These are phyloP conservation scores for Phytopythium oedochilum DNA, from an alignment of 352 stramenopile genomes.

Conservation along the genomic window DNA sequence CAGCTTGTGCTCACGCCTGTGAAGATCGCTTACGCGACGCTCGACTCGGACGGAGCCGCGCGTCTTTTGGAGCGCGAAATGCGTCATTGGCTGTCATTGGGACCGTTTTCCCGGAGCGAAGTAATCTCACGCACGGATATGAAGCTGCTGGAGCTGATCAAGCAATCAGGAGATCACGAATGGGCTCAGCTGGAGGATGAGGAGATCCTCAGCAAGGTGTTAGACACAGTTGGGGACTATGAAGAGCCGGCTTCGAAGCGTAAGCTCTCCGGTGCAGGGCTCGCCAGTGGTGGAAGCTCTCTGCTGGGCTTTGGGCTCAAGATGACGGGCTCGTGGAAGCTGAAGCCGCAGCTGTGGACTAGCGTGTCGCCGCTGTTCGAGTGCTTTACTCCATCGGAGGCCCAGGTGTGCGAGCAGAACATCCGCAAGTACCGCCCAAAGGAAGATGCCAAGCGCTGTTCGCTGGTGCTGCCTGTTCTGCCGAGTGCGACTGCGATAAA, in stretches of 20 bases:
- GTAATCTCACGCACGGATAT: conserved; percentile 57
- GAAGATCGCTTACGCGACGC: conserved; percentile 25
- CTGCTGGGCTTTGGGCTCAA: conserved; percentile 53
- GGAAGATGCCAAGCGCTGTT: not conserved
- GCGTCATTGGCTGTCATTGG: conserved; percentile 73
- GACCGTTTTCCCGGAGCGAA: conserved; percentile 65
- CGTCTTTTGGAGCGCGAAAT: conserved; percentile 65
- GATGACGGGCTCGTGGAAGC: conserved; percentile 63
- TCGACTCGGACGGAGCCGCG: conserved; percentile 24
- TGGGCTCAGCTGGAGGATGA: conserved; percentile 68
- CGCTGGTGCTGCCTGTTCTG: conserved; percentile 26
- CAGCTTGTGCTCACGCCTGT: conserved; percentile 58
- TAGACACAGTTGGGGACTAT: conserved; percentile 59
- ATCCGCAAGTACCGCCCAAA: conserved; percentile 35
- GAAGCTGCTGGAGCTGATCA: conserved; percentile 75
- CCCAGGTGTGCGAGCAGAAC: conserved; percentile 74
- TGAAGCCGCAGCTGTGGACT: conserved; percentile 51
- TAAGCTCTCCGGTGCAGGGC: conserved; percentile 1
- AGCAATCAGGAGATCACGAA: conserved; percentile 41
- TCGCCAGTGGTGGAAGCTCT: conserved; percentile 5
- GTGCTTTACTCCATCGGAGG: conserved; percentile 68
- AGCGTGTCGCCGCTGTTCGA: conserved; percentile 66
- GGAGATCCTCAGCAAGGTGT: conserved; percentile 64
- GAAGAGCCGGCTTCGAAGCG: conserved; percentile 28
- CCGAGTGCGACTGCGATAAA: conserved; percentile 4